These are phyloP conservation scores for Leucaena leucocephala DNA, from an alignment of 306 rosid species.

Conservation along the genomic window DNA sequence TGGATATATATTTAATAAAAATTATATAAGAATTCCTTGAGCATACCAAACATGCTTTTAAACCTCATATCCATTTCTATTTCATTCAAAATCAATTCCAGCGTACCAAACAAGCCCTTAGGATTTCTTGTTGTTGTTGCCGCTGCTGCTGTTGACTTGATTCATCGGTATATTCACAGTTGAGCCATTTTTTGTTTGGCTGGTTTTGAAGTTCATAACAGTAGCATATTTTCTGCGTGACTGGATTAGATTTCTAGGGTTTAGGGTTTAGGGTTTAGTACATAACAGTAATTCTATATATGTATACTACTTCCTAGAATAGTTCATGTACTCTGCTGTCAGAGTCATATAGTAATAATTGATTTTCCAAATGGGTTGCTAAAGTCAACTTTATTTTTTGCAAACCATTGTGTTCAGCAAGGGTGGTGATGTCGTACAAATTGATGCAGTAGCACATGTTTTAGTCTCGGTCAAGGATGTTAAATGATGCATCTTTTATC, in stretches of 20 bases:
- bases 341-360: background rate
- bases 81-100: no score
- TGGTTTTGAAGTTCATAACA: no score
- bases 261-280: background rate
- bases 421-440: background rate
- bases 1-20: no score
- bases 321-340: background rate
- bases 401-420: background rate
- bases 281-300: background rate
- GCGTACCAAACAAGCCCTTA: no score
- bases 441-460: background rate
- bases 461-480: background rate
- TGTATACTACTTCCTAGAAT: background rate
- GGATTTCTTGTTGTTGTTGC: no score
- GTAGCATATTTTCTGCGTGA: no score
- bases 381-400: background rate
- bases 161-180: no score
- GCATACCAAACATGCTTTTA: no score
- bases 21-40: no score
- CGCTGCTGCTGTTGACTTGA: no score
- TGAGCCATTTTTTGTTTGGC: no score
- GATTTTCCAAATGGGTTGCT: background rate
- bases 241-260: background rate
- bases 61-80: no score
- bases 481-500: background rate